phyloP scores from a whole-genome alignment of 139 green algal species.

The Parachlorella kessleri region DNA sequence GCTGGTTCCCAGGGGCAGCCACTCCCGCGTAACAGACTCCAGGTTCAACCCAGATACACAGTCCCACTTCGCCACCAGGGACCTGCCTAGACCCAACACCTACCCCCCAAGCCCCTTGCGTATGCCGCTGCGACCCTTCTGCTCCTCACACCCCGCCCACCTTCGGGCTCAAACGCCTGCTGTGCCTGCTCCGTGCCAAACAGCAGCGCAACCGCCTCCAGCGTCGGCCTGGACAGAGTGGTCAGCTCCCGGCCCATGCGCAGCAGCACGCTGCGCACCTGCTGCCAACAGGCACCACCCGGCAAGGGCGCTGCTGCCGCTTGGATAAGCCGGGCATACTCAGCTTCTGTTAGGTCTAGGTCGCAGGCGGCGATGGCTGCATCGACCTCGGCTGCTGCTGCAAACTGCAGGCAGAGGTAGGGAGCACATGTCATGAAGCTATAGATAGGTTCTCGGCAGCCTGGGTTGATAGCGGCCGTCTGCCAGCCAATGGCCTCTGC shows the following conservation, averaged over 20 bases:
- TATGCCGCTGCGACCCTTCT: too few relatives aligned
- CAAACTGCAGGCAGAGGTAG: not conserved
- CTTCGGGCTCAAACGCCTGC: not conserved
- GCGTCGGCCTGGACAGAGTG: constrained; percentile 48
- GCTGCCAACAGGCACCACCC: constrained; percentile 37
- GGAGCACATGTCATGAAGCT: too few relatives aligned
- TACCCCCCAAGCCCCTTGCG: too few relatives aligned
- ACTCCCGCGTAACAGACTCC: too few relatives aligned
- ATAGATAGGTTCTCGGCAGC: too few relatives aligned
- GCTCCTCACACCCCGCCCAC: not conserved
- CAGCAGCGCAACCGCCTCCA: constrained; percentile 24
- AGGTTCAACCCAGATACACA: too few relatives aligned
- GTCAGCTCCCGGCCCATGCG: constrained; percentile 66
- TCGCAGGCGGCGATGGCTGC: constrained; percentile 15
- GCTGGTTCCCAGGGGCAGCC: too few relatives aligned
- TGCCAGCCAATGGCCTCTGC: too few relatives aligned
- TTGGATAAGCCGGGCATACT: constrained; percentile 73
- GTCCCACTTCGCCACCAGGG: too few relatives aligned
- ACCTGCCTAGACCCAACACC: too few relatives aligned
- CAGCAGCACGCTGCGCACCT: constrained; percentile 27
- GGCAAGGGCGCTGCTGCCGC: constrained; percentile 37
- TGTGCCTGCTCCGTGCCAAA: constrained; percentile 27
- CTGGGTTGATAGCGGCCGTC: too few relatives aligned
- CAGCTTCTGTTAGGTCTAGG: constrained; percentile 69
- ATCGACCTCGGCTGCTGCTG: constrained; percentile 23